Percentiles rank a stretch among this genome's conserved stretches.
Evolutionary conservation across 345 rosid genomes (phyloP).

Genomic region (Moricandia arvensis): DNA sequence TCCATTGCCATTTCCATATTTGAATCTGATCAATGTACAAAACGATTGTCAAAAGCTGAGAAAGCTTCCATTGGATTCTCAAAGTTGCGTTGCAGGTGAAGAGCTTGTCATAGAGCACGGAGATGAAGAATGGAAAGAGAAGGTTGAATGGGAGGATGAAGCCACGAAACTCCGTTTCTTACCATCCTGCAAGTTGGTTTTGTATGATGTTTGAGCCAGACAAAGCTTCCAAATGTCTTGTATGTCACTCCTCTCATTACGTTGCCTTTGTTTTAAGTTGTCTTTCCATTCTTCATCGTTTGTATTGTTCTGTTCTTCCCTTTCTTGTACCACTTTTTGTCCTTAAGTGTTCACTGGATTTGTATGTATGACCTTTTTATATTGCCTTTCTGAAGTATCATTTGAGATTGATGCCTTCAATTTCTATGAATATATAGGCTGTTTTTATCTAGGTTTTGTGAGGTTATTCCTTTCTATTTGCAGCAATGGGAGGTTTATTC

Average conservation of each 20-base stretch:
- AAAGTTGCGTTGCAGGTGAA: neutral
- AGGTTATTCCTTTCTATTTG: neutral
- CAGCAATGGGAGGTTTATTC: constrained; percentile 7
- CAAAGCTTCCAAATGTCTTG: neutral
- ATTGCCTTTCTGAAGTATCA: neutral
- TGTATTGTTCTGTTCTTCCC: neutral
- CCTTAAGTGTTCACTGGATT: neutral
- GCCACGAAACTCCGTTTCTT: constrained; percentile 16
- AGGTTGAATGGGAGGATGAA: constrained; percentile 18
- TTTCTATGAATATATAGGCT: neutral
- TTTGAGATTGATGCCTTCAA: neutral
- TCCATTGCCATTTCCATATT: neutral
- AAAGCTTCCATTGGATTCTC: neutral
- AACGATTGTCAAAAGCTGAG: neutral
- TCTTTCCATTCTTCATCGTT: neutral
- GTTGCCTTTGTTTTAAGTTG: neutral
- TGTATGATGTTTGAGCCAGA: neutral
- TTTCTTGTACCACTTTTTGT: neutral
- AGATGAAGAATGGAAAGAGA: constrained; percentile 2
- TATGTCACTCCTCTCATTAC: neutral
- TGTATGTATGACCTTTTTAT: neutral
- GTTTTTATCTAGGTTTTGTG: too few relatives aligned
- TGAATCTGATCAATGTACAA: neutral
- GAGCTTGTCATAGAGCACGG: neutral
- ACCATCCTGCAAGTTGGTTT: neutral